These are phyloP conservation scores for Ballota nigra DNA, from an alignment of 257 asterid species.

Conservation along the genomic window DNA sequence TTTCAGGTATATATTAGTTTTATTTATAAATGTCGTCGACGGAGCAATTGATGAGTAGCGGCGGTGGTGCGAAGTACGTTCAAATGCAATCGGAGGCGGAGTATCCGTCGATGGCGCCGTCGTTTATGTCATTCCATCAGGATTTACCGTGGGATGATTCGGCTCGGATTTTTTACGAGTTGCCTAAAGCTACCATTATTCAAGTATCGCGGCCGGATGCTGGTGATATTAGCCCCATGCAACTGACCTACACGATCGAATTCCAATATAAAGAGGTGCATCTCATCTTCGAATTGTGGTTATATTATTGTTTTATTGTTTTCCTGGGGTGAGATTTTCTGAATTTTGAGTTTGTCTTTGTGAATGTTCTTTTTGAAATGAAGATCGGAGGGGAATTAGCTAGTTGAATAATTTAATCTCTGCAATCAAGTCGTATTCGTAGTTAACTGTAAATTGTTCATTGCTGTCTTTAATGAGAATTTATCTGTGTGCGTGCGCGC, in stretches of 20 bases:
- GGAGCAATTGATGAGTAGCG: constrained; percentile 63
- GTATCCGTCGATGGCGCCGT: constrained; percentile 39
- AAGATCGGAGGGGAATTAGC: constrained; percentile 12
- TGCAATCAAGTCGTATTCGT: background rate
- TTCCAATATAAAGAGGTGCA: constrained; percentile 68
- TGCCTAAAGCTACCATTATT: constrained; percentile 67
- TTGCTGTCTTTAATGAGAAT: background rate
- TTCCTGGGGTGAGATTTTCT: background rate
- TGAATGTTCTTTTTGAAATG: background rate
- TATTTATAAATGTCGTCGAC: constrained; percentile 49
- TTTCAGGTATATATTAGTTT: background rate
- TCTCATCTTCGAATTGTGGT: constrained; percentile 11
- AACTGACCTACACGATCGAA: constrained; percentile 80
- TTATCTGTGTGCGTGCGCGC: background rate
- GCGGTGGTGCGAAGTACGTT: constrained; percentile 35
- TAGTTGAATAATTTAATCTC: background rate
- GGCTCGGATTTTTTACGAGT: constrained; percentile 68
- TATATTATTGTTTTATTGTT: background rate
- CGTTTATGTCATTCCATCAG: constrained; percentile 46
- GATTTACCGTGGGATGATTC: constrained; percentile 34
- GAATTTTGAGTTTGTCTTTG: background rate
- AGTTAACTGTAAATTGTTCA: background rate
- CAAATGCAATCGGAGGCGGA: constrained; percentile 35
- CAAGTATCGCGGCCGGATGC: constrained; percentile 90
- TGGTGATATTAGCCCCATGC: constrained; percentile 81